phyloP scores from a whole-genome alignment of 352 stramenopile species.

The Achlya hypogyna region DNA sequence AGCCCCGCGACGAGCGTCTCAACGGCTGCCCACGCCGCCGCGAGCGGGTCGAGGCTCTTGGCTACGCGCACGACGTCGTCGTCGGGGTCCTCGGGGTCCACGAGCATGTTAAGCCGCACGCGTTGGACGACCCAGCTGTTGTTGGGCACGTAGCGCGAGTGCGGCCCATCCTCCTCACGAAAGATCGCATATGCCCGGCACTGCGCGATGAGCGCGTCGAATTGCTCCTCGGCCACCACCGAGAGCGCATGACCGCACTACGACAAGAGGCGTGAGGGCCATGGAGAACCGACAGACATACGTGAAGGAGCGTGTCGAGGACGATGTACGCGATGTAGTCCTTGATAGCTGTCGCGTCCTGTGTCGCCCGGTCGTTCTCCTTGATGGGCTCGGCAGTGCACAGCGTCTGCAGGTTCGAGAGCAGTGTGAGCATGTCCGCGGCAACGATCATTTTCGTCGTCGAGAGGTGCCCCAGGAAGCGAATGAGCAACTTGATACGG shows the following conservation, averaged over 20 bases:
- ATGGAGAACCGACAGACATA: constrained; percentile 19
- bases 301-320: constrained; percentile 57
- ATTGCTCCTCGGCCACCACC: constrained; percentile 39
- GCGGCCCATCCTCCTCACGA: constrained; percentile 37
- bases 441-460: constrained; percentile 46
- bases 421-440: constrained; percentile 47
- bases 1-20: constrained; percentile 30
- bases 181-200: constrained; percentile 62
- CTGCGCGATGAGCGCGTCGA: constrained; percentile 56
- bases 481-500: constrained; percentile 46
- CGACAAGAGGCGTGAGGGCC: not conserved
- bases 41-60: constrained; percentile 49
- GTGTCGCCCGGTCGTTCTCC: constrained; percentile 28
- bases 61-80: constrained; percentile 35
- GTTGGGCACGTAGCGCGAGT: constrained; percentile 21
- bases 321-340: constrained; percentile 66
- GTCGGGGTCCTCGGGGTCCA: constrained; percentile 48
- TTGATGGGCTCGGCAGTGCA: constrained; percentile 36
- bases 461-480: constrained; percentile 52
- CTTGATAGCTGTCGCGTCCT: constrained; percentile 59
- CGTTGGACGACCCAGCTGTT: constrained; percentile 63
- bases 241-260: constrained; percentile 41
- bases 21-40: constrained; percentile 50
- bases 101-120: constrained; percentile 55
- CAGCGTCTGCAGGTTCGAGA: constrained; percentile 51